phyloP scores from a whole-genome alignment of 2,329 filamentous ascomycete genomes.

The Lachnellula suecica region DNA sequence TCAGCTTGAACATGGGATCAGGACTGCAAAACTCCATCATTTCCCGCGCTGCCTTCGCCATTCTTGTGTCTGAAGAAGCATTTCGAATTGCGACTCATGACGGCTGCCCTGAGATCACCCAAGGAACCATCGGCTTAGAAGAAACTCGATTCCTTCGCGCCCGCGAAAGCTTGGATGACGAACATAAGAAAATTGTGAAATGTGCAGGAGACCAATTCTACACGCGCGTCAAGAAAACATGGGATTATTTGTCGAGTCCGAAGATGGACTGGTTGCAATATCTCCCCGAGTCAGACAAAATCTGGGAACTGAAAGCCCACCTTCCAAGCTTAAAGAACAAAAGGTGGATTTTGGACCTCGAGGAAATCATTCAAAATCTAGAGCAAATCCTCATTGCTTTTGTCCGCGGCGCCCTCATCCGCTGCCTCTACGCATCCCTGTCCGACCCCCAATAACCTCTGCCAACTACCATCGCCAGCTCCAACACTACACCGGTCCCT shows the following conservation, averaged over 20 bases:
- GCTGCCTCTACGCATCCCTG: slow-evolving; percentile 14
- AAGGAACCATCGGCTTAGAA: not conserved
- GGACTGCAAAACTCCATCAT: slow-evolving; percentile 43
- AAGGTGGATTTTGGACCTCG: not conserved
- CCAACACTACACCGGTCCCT: slow-evolving; percentile 6
- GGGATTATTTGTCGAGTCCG: slow-evolving; percentile 31
- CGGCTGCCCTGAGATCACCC: not conserved
- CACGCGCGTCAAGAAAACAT: slow-evolving; percentile 41
- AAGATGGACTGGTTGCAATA: slow-evolving; percentile 38
- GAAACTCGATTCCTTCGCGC: not conserved
- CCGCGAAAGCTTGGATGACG: slow-evolving; percentile 47
- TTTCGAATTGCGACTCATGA: slow-evolving; percentile 32
- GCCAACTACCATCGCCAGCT: slow-evolving; percentile 10
- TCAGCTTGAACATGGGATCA: slow-evolving; percentile 56
- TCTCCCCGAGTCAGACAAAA: slow-evolving; percentile 27
- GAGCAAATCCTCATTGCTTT: not conserved
- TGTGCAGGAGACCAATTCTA: slow-evolving; percentile 54
- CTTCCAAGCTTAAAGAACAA: not conserved
- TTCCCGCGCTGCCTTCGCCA: slow-evolving; percentile 51
- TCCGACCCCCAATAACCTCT: not conserved
- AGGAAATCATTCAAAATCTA: not conserved
- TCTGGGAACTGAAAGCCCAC: slow-evolving; percentile 21
- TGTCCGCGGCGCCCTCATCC: slow-evolving; percentile 11
- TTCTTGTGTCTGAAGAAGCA: slow-evolving; percentile 63
- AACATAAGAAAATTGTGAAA: slow-evolving; percentile 53